Conservation (phyloP, 148 eudicot genomes). For the Chenopodium quinoa region DNA sequence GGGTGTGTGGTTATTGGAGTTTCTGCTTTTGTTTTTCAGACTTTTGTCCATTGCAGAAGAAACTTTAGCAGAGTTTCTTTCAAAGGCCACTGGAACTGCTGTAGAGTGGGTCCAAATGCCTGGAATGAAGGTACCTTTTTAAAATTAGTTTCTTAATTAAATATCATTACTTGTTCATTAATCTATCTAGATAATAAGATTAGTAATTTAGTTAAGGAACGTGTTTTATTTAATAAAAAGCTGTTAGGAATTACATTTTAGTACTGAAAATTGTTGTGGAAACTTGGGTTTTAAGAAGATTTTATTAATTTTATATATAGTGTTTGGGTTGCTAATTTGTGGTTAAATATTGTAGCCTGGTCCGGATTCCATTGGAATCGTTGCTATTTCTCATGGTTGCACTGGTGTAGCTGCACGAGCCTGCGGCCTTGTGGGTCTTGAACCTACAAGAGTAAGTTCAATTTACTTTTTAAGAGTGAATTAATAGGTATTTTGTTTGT, state of each 20-base stretch:
- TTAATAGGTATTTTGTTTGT: neutral
- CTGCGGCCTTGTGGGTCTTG: constrained; percentile 97
- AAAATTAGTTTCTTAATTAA: constrained; percentile 7
- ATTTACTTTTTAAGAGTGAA: neutral
- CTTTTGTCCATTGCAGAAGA: constrained; percentile 99
- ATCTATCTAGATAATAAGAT: neutral
- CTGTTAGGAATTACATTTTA: neutral
- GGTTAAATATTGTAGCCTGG: constrained; percentile 68
- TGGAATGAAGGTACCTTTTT: constrained; percentile 94
- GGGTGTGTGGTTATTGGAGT: constrained; percentile 36
- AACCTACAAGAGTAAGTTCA: constrained; percentile 86
- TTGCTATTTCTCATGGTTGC: constrained; percentile 99
- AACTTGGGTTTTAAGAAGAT: neutral
- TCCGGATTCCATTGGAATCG: constrained; percentile 99
- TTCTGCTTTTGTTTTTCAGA: constrained; percentile 44
- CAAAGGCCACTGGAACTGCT: constrained; percentile 99
- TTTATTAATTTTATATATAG: no score
- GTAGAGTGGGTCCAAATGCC: constrained; percentile 99
- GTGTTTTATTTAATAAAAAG: neutral
- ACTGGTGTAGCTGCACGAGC: constrained; percentile 99
- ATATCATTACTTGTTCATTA: constrained; percentile 5
- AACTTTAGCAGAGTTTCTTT: constrained; percentile 99
- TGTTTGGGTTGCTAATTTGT: neutral
- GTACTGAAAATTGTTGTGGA: neutral
- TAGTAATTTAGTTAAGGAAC: neutral